Evolutionary conservation across 2,329 filamentous ascomycete genomes (phyloP).

Genomic region (Colletotrichum somersetense): DNA sequence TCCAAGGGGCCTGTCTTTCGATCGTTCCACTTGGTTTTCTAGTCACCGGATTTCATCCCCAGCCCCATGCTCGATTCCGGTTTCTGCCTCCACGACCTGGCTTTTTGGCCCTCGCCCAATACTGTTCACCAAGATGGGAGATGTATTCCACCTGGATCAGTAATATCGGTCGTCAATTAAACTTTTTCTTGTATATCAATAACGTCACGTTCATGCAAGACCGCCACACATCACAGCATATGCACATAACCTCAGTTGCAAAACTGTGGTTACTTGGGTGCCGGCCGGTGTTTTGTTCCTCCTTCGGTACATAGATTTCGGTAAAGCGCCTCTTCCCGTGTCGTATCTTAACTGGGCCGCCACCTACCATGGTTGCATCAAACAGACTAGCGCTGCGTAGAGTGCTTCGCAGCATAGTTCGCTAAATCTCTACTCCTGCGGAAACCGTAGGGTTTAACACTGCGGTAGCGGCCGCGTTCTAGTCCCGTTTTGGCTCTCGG

Average conservation of each 20-base stretch:
- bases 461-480: neutral
- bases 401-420: neutral
- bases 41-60: no score
- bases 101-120: neutral
- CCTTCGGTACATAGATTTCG: constrained; percentile 4
- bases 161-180: neutral
- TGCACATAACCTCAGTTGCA: neutral
- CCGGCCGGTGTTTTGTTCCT: neutral
- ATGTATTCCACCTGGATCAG: neutral
- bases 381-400: neutral
- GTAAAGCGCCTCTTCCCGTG: constrained; percentile 10
- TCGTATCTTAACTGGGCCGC: neutral
- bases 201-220: constrained; percentile 9
- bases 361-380: neutral
- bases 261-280: neutral
- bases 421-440: neutral
- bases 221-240: constrained; percentile 3
- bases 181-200: constrained; percentile 7
- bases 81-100: neutral
- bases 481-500: neutral
- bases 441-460: constrained; percentile 3
- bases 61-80: no score
- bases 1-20: neutral
- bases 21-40: neutral
- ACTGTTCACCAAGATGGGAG: neutral